Base-by-base conservation (phyloP, 441 rosid species). In the Flueggea neowawraea region DNA sequence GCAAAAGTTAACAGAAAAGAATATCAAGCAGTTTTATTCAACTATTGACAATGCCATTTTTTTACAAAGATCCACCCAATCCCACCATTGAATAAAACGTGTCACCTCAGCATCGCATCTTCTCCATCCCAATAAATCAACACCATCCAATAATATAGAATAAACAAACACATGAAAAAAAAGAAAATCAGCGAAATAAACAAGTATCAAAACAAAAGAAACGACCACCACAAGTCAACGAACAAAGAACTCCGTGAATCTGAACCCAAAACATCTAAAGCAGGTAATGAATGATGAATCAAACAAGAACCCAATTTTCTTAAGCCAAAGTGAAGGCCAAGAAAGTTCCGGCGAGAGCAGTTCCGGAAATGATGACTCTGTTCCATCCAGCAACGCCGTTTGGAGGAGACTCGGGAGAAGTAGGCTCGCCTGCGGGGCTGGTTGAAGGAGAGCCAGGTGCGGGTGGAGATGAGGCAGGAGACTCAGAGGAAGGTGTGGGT, bases 281-380 rank as follows among this genome's bases (percentile, higher is more conserved):
- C 66, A 62, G 72, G 54, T 68, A 49, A 57, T 68, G 11, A 16
- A 50, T 52, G 8, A 54, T 61, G 12, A 43, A 28, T 36, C 15
- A 3, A 36, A 36, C 41, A 8, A 36, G 50, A 47, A 47, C 14
- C 50, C 50, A 47, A 10, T 47, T 10, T 52, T 44, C 67, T 77
- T 81, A 89, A 61, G 89, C 90, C 83, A 86, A 80, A 66, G 80
- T 60, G 60, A 73, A 75, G 70, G 95, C 82, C 62, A 81, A 80
- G 66, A 85, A n/a, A 69, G 81, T 61, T 43, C 78, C 83, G 12
- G 87, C 77, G 22, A 85, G 77, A 22, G 86, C 87, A 52, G 86
- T 80, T 51, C 86, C 90, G 4, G 76, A 70, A 17, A 77, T 39
- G 61, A 57, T 31, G 13, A 61, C 75, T 65, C 75, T 78, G 68